Evolutionary conservation across 805 yeast species (phyloP).

Genomic region (Wickerhamomyces hampshirensis): DNA sequence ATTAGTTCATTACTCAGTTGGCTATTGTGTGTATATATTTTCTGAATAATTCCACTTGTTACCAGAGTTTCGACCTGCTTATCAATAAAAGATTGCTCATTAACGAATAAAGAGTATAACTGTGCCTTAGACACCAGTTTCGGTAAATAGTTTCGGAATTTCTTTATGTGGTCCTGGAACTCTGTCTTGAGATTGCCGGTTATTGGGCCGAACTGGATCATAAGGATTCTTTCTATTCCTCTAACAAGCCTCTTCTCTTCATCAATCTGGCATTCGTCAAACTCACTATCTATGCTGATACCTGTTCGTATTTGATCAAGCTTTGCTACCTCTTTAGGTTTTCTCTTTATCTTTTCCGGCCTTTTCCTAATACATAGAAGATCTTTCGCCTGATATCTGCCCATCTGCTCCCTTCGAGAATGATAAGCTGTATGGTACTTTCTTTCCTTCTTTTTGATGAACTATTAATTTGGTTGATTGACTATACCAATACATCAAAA

Average conservation of each 20-base stretch:
- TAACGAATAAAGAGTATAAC: conserved; percentile 42
- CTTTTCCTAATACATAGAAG: neutral
- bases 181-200: conserved; percentile 13
- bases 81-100: conserved; percentile 48
- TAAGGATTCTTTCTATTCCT: conserved; percentile 7
- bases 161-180: conserved; percentile 15
- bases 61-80: conserved; percentile 34
- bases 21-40: conserved; percentile 22
- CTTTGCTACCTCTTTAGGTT: conserved; percentile 7
- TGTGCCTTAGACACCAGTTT: conserved; percentile 26
- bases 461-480: too few relatives aligned
- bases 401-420: neutral
- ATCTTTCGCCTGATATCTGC: neutral
- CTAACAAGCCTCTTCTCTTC: neutral
- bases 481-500: too few relatives aligned
- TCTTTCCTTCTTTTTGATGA: too few relatives aligned
- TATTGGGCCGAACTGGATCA: conserved; percentile 15
- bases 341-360: conserved; percentile 1
- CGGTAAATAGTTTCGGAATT: conserved; percentile 13
- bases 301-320: neutral
- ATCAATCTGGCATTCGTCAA: neutral
- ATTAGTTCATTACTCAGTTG: conserved; percentile 39
- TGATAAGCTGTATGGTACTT: too few relatives aligned
- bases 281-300: conserved; percentile 1
- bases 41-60: conserved; percentile 32